phyloP scores from a whole-genome alignment of 345 rosid species.

The Alliaria petiolata region DNA sequence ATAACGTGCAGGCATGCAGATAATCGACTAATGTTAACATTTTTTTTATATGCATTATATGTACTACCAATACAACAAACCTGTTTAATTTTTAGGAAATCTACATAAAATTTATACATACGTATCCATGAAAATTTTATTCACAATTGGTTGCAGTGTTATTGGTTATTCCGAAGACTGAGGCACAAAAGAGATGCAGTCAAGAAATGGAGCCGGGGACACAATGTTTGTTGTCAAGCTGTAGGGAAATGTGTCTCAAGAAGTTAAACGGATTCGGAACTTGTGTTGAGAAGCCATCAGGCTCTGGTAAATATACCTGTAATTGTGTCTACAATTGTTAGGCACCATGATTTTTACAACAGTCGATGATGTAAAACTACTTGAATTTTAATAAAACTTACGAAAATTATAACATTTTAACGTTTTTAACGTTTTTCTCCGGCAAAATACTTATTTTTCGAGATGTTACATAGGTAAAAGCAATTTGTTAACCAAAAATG shows the following conservation, averaged over 20 bases:
- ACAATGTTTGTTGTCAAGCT: neutral
- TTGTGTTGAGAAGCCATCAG: slow-evolving; percentile 7
- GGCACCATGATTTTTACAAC: neutral
- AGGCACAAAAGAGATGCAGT: neutral
- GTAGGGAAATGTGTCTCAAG: neutral
- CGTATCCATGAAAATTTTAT: neutral
- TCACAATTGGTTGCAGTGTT: neutral
- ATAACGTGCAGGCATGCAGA: neutral
- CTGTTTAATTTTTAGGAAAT: neutral
- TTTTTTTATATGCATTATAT: neutral
- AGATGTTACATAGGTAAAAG: too few relatives aligned
- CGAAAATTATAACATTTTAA: neutral
- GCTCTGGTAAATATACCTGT: neutral
- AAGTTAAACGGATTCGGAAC: slow-evolving; percentile 2
- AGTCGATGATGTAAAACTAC: neutral
- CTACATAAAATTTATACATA: too few relatives aligned
- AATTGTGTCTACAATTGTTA: slow-evolving; percentile 1
- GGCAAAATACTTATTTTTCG: too few relatives aligned
- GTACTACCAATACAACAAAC: neutral
- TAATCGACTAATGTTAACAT: neutral
- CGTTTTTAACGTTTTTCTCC: neutral
- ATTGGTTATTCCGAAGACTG: neutral
- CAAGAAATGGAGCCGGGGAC: neutral
- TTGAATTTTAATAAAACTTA: neutral
- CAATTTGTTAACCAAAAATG: too few relatives aligned